phyloP scores from a whole-genome alignment of 352 stramenopile species.

The Elongisporangium undulatum region DNA sequence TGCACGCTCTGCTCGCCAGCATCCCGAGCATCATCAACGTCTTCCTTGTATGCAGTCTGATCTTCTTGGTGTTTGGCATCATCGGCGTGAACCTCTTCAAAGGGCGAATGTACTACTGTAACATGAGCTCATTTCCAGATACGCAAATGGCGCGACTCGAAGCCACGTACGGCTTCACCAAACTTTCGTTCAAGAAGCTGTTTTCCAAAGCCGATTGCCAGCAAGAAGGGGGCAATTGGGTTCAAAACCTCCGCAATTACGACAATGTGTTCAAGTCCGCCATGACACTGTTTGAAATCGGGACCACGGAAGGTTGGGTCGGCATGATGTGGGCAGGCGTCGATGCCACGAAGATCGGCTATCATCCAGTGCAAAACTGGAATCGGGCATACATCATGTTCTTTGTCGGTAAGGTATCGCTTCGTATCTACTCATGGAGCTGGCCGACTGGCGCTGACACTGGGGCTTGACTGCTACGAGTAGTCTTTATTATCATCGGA shows the following conservation, averaged over 20 bases:
- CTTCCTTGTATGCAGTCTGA: constrained; percentile 81
- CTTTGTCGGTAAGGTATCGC: constrained; percentile 47
- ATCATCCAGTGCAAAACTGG: constrained; percentile 70
- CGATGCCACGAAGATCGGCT: constrained; percentile 57
- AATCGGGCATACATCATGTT: constrained; percentile 62
- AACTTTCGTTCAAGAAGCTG: constrained; percentile 33
- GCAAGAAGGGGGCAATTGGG: constrained; percentile 20
- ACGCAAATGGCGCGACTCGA: constrained; percentile 17
- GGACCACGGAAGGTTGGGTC: constrained; percentile 83
- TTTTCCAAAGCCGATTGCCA: constrained; percentile 32
- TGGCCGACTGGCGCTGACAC: too few relatives aligned
- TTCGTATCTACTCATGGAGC: background rate
- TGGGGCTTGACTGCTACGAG: too few relatives aligned
- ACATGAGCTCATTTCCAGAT: constrained; percentile 30
- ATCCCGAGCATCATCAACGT: constrained; percentile 80
- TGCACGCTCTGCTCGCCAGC: constrained; percentile 71
- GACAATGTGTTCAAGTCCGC: constrained; percentile 59
- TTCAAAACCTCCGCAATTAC: constrained; percentile 39
- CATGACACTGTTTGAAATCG: constrained; percentile 79
- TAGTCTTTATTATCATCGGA: constrained; percentile 82
- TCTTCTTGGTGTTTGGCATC: constrained; percentile 87
- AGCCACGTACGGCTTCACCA: constrained; percentile 29
- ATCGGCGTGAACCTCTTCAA: constrained; percentile 76
- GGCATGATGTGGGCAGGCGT: constrained; percentile 77
- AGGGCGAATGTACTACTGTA: constrained; percentile 72